Percentiles rank a stretch among this genome's conserved stretches.
phyloP scores from a whole-genome alignment of 148 eudicot species.

The Drosera capensis region DNA sequence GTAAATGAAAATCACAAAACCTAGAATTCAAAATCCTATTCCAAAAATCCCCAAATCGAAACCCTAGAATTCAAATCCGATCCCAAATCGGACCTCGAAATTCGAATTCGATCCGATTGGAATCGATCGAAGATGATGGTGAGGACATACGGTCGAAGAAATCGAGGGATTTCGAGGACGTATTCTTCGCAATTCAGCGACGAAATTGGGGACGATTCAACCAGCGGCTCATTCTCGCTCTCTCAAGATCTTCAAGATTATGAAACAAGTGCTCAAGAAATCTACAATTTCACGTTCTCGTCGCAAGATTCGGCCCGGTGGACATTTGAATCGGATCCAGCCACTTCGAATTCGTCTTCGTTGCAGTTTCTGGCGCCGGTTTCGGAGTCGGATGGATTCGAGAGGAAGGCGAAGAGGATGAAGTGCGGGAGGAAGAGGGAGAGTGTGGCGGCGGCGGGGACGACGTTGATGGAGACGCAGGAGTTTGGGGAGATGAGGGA shows the following conservation, averaged over 20 bases:
- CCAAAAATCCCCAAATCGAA: too few relatives aligned
- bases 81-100: too few relatives aligned
- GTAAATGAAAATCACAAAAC: too few relatives aligned
- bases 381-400: constrained; percentile 6
- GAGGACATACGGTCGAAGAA: constrained; percentile 70
- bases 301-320: constrained; percentile 56
- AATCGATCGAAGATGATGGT: constrained; percentile 67
- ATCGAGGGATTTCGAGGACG: constrained; percentile 22
- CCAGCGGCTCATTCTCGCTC: constrained; percentile 24
- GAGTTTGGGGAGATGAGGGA: constrained; percentile 98
- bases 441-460: constrained; percentile 6
- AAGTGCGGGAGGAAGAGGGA: constrained; percentile 17
- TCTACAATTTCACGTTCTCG: constrained; percentile 30
- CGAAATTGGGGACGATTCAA: constrained; percentile 18
- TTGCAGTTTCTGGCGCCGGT: constrained; percentile 16
- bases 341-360: constrained; percentile 11
- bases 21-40: too few relatives aligned
- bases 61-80: too few relatives aligned
- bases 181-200: constrained; percentile 21
- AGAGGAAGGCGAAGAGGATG: constrained; percentile 21
- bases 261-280: constrained; percentile 27
- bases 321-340: constrained; percentile 22
- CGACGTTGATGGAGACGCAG: constrained; percentile 87
- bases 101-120: constrained; percentile 15
- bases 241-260: constrained; percentile 11